Percentiles rank a stretch among this genome's conserved stretches.
Conservation (phyloP, 345 rosid species). For the Citrus glauca region DNA sequence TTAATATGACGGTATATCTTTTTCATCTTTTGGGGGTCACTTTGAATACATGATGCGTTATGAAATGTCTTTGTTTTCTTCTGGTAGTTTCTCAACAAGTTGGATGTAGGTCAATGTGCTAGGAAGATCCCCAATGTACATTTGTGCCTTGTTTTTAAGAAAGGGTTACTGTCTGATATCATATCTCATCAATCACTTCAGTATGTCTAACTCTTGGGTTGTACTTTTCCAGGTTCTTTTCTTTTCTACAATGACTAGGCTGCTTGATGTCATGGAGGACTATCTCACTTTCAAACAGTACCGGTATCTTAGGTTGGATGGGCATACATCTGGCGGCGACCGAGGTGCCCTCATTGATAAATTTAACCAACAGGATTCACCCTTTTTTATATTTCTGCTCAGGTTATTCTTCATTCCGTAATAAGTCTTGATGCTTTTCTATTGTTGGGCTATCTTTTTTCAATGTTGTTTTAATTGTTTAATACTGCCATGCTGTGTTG, state of each 20-base stretch:
- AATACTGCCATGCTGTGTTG: background rate
- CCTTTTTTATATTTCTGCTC: slow-evolving; percentile 82
- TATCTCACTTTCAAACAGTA: slow-evolving; percentile 71
- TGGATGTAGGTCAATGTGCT: background rate
- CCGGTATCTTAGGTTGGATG: slow-evolving; percentile 84
- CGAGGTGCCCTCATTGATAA: slow-evolving; percentile 80
- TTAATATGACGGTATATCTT: background rate
- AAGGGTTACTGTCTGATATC: background rate
- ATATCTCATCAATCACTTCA: background rate
- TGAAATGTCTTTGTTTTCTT: background rate
- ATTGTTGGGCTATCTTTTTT: background rate
- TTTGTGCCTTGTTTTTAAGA: background rate
- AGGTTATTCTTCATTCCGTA: slow-evolving; percentile 42
- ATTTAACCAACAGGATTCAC: slow-evolving; percentile 67
- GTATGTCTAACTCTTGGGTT: background rate
- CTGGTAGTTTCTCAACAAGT: background rate
- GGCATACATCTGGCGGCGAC: slow-evolving; percentile 89
- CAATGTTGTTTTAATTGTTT: background rate
- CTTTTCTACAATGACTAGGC: slow-evolving; percentile 97
- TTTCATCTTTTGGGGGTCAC: background rate
- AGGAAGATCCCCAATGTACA: background rate
- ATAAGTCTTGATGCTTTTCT: no score
- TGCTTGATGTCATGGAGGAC: slow-evolving; percentile 95
- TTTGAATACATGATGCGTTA: background rate
- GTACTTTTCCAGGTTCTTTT: slow-evolving; percentile 66